Base-by-base conservation (phyloP, 257 asterid species). In the Solanum virginianum region DNA sequence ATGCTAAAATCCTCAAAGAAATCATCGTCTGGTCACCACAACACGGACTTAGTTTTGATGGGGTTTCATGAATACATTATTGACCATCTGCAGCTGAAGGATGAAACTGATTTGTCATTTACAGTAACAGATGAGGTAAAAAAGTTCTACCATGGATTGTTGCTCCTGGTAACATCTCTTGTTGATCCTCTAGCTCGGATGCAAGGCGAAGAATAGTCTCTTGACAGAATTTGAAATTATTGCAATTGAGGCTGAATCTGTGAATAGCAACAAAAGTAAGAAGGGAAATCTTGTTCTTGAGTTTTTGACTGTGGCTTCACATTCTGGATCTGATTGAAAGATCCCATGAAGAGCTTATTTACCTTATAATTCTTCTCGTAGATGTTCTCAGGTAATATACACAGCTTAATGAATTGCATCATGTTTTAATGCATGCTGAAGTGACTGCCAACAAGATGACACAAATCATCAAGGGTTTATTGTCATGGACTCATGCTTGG, bases 401-500 rank as follows among this genome's bases (percentile, higher is more conserved):
- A 69, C 18, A 71, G 10, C 29, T 18, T 71, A 6, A 71, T 4
- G 4, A 20, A 71, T 41, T 41, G 5, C 18, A 71, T 20, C 56
- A 71, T 43, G 6, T 71, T 9, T 6, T 43, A n/a, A 71, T 41
- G 55, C 17, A 20, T 71, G 17, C 9, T 11, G 36, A 65, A 26
- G 72, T 9, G 45, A 14, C 20, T 65, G 43, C 41, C 20, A 1
- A 26, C 18, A 65, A 65, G 72, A 1, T 6, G 14, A 43, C 72
- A 65, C 10, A 5, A 20, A 41, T 32, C 43, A 41, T 43, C 9
- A 43, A 20, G 55, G 80, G n/a, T n/a, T n/a, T n/a, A n/a, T n/a
- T 22, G 86, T 84, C 39, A 70, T 55, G 55, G 85, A 84, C 86
- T 84, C 86, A 14, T 75, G 80, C 80, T 70, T 59, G 39, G 4